Base-by-base conservation (phyloP, 352 stramenopile species). In the Pythium insidiosum region DNA sequence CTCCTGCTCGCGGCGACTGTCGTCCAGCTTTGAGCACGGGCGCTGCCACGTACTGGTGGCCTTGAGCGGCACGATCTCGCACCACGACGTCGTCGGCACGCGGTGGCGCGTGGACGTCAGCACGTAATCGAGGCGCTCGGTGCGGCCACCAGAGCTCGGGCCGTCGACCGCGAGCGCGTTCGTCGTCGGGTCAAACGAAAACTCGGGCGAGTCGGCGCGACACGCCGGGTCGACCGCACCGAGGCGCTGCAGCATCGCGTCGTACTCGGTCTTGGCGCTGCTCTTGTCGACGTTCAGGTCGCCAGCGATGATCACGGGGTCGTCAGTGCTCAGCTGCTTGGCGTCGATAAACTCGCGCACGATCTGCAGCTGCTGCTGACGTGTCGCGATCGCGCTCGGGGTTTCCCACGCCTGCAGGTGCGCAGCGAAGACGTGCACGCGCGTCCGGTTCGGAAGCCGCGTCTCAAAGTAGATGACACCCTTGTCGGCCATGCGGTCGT, bases 381-480 rank as follows among this genome's bases (percentile, higher is more conserved):
- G 61, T 0, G 64, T 63, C 5, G 60, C 48, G 10, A 77, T 36
- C 2, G 71, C 71, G 33, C 60, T 50, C 2, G 61, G 51, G 2
- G 64, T 78, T 43, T 84, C 66, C 74, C 74, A 87, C 1, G 74
- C 74, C 51, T 87, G 74, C 16, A 87, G 34, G 11, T 87, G 74
- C 15, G 74, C 84, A 2, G 61, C 74, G 22, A 87, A 72, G 0
- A 87, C 54, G 36, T 87, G 74, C 6, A 84, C 63, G 1, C 34
- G 56, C 40, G 36, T 36, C 20, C 47, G 59, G 11, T 50, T 38
- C 0, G 50, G 50, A 3, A 77, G 30, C 2, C 56, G 55, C 13
- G 73, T 41, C 51, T 75, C 59, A 33, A 79, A 80, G 50, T 88
- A 88, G 25, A 84, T 53, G 19, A 73, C 53, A 13, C 72, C 72